These are phyloP conservation scores for Quercus ilex DNA, from an alignment of 306 rosid genomes.

Conservation along the genomic window DNA sequence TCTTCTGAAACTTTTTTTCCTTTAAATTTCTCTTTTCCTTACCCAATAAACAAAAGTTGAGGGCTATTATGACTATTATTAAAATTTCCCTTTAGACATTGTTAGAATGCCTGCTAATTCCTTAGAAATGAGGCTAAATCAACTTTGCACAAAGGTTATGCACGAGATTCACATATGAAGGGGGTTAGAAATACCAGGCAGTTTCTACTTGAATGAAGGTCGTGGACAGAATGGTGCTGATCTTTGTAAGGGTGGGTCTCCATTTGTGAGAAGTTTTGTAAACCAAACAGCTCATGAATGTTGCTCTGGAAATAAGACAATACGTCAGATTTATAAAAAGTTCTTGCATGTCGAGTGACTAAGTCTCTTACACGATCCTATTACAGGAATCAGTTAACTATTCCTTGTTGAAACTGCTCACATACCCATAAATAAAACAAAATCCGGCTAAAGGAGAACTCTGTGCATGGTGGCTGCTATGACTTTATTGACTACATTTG, in stretches of 20 bases:
- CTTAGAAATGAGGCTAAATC: too few species aligned
- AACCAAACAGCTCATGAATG: neutral
- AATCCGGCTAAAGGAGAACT: conserved; percentile 58
- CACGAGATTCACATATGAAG: neutral
- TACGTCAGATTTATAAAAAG: neutral
- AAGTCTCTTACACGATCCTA: neutral
- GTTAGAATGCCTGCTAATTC: too few species aligned
- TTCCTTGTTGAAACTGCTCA: conserved; percentile 70
- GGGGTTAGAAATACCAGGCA: neutral
- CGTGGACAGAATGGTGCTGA: neutral
- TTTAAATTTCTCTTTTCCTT: too few species aligned
- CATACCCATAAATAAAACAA: conserved; percentile 91
- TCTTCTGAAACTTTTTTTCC: too few species aligned
- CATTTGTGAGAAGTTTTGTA: neutral
- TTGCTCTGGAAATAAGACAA: neutral
- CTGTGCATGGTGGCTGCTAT: conserved; percentile 85
- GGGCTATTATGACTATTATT: too few species aligned
- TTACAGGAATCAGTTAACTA: conserved; percentile 69
- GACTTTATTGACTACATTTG: conserved; percentile 81
- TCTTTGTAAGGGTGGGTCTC: neutral
- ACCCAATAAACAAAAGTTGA: too few species aligned
- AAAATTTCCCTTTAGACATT: too few species aligned
- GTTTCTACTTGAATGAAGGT: neutral
- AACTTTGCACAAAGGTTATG: too few species aligned
- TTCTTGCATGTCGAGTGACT: neutral